Base-by-base conservation (phyloP, 345 rosid genomes). In the Eucalyptus erythrocorys region DNA sequence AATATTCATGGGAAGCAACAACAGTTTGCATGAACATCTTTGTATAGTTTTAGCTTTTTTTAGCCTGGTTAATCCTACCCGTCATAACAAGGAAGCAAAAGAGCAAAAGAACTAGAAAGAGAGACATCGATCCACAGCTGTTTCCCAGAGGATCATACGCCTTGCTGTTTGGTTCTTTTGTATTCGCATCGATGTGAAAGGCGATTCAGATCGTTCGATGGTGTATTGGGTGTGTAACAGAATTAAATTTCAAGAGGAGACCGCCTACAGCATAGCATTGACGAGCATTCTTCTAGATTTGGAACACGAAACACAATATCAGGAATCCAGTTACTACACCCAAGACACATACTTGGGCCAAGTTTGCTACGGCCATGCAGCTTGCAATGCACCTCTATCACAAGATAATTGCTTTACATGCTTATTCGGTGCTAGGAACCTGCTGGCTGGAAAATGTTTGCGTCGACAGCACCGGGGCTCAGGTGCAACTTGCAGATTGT, bases 191-290 rank as follows among this genome's bases (percentile, higher is more conserved):
- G 19, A 61, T 61, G 1, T 61, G 17, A 3, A 61, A 61, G 68
- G 76, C 37, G 5, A 64, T 64, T 4, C 10, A 15, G 37, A n/a
- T 64, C 3, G 3, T 64, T 64, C 34, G 10, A 27, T n/a, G 7
- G 3, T n/a, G 37, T n/a, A n/a, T 7, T 27, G 34, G 37, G n/a
- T 64, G 34, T n/a, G 19, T 4, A 64, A 64, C 7, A 0, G 3
- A 2, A 64, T 64, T n/a, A n/a, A 10, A 15, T 14, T 27, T 32
- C 37, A 64, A 64, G 7, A 30, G 76, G 37, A 30, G 37, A 32
- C 32, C 5, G 8, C 76, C 21, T n/a, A n/a, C 0, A 2, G 3
- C 71, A 64, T 3, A 1, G 34, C 10, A 30, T 7, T 61, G 68
- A 30, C 4, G 4, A 13, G 17, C 8, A 34, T 30, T 13, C 68